phyloP scores from a whole-genome alignment of 257 asterid species.

The Cordia subcordata region DNA sequence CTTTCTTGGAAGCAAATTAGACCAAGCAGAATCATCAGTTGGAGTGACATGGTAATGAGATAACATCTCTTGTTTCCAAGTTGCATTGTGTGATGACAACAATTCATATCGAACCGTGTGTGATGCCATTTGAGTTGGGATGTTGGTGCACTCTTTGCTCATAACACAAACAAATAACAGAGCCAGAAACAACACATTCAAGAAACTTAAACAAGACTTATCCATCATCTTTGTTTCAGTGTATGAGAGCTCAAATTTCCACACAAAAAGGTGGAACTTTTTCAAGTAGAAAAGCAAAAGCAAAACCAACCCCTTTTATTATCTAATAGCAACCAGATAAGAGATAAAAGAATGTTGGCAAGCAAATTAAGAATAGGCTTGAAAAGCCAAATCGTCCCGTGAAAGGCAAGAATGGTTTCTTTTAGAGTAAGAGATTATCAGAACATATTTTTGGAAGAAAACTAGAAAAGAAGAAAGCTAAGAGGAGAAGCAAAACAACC shows the following conservation, averaged over 20 bases:
- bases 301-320: slow-evolving; percentile 10
- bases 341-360: no score
- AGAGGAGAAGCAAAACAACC: slow-evolving; percentile 7
- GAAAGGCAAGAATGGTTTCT: slow-evolving; percentile 40
- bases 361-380: slow-evolving; percentile 18
- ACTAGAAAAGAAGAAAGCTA: not conserved
- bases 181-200: slow-evolving; percentile 15
- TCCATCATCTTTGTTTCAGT: slow-evolving; percentile 1
- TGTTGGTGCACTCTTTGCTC: slow-evolving; percentile 67
- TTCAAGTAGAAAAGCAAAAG: not conserved
- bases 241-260: not conserved
- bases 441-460: not conserved
- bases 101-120: slow-evolving; percentile 58
- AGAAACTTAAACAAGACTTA: slow-evolving; percentile 27
- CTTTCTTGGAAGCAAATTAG: slow-evolving; percentile 62
- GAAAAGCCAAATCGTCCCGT: slow-evolving; percentile 24
- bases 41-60: slow-evolving; percentile 76
- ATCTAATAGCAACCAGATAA: slow-evolving; percentile 18
- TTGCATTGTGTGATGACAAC: slow-evolving; percentile 51
- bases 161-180: slow-evolving; percentile 22
- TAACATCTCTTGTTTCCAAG: slow-evolving; percentile 55
- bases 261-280: not conserved
- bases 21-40: slow-evolving; percentile 79
- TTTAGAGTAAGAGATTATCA: slow-evolving; percentile 9
- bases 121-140: slow-evolving; percentile 38